A percentile compares a stretch with the other conserved stretches of the same genome.
Conservation (phyloP, 2,329 filamentous ascomycete species). For the Epichloe festucae region DNA sequence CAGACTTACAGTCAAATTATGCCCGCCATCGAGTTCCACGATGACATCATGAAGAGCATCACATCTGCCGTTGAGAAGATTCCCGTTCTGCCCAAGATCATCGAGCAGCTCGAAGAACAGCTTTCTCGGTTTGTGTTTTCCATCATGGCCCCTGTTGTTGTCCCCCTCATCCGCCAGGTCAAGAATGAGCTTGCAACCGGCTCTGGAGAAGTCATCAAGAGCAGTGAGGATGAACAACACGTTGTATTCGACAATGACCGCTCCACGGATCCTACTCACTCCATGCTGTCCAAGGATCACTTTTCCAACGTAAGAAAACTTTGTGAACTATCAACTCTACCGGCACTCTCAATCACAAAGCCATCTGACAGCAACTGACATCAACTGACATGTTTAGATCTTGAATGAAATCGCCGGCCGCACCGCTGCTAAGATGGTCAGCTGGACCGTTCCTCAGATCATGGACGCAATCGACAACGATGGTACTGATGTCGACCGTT, state of each 20-base stretch:
- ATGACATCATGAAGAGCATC: conserved; percentile 72
- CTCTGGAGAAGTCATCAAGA: conserved; percentile 75
- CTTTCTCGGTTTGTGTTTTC: conserved; percentile 83
- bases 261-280: conserved; percentile 76
- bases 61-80: conserved; percentile 70
- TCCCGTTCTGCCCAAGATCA: conserved; percentile 68
- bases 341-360: too few relatives aligned
- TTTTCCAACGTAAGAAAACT: conserved; percentile 58
- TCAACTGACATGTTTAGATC: conserved; percentile 29
- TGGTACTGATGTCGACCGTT: conserved; percentile 51
- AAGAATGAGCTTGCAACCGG: conserved; percentile 78
- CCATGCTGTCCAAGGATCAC: conserved; percentile 92
- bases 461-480: conserved; percentile 83
- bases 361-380: background rate
- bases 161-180: conserved; percentile 77
- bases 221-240: conserved; percentile 70
- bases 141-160: conserved; percentile 75
- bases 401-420: conserved; percentile 82
- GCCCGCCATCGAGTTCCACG: conserved; percentile 83
- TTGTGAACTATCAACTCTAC: background rate
- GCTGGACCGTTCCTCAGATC: conserved; percentile 80
- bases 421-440: conserved; percentile 63
- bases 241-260: conserved; percentile 74
- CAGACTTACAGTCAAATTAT: conserved; percentile 68
- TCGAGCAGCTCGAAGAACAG: conserved; percentile 79